Percentiles rank a stretch among this genome's conserved stretches.
Conservation (phyloP, 495 filamentous ascomycete species). For the Extremus antarcticus region DNA sequence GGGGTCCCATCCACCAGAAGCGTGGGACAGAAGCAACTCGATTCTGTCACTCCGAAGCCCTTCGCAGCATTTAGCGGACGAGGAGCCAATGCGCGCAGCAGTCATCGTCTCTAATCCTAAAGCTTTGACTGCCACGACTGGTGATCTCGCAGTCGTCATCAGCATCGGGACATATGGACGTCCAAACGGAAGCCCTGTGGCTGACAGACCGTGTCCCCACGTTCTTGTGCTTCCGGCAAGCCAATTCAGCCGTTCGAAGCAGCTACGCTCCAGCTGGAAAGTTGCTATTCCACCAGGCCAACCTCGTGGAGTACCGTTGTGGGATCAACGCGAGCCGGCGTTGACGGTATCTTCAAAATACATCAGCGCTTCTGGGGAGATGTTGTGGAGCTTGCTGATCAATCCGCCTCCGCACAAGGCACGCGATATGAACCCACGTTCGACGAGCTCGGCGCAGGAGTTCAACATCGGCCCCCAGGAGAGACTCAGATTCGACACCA, state of each 20-base stretch:
- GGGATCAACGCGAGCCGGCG: not conserved
- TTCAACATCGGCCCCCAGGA: not conserved
- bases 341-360: not conserved
- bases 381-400: not conserved
- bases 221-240: not conserved
- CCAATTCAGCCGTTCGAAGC: not conserved
- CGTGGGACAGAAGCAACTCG: not conserved
- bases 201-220: not conserved
- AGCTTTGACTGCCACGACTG: no score
- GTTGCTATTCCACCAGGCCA: not conserved
- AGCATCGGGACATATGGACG: no score
- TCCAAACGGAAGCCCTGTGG: no score
- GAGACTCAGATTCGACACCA: not conserved
- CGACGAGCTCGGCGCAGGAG: not conserved
- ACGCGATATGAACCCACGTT: not conserved
- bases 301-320: no score
- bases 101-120: no score
- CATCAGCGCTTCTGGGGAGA: not conserved
- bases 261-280: not conserved
- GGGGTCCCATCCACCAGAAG: not conserved
- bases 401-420: not conserved
- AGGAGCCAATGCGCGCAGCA: no score
- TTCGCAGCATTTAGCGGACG: no score
- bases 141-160: no score
- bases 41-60: not conserved